Base-by-base conservation (phyloP, 345 rosid genomes). In the Moricandia moricandioides region DNA sequence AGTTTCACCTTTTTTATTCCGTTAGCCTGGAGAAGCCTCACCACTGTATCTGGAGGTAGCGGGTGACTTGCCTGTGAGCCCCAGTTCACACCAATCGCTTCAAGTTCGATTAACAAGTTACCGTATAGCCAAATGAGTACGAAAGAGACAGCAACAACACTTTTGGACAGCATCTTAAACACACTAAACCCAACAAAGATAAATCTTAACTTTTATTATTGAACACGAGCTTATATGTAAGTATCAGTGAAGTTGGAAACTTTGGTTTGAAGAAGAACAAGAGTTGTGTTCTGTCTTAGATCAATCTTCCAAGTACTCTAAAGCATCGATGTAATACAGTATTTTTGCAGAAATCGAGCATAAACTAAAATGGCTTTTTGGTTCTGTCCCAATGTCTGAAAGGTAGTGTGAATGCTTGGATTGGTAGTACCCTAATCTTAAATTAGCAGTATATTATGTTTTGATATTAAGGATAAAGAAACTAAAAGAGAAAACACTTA, bases 1-100 rank as follows among this genome's bases (percentile, higher is more conserved):
- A 90, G 89, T 80, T 90, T 90, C 45, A 88, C 93, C 59, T 84
- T 88, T 71, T 81, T 85, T 62, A 90, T 69, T 35, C 86, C 91
- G 57, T 88, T 90, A 0, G 87, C 91, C 47, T 31, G 82, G 61
- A 90, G 83, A 69, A 90, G 61, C 73, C 75, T 71, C 29, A 90
- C 96, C 54, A 90, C 86, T 8, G 83, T 83, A 4, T 83, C 77
- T 1, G 91, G 88, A 4, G 85, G 85, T 9, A 88, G 73, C n/a
- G 84, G 84, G 69, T 90, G 91, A 0, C 83, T 81, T 43, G 92
- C 85, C 69, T 81, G 87, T 7, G 88, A 85, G 16, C 96, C 96
- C 96, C 96, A 90, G 83, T 90, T 90, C 57, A 77, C 86, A 64
- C 91, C 91, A 16, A 83, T 72, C 55, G 84, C 88, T 56, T 62